phyloP scores from a whole-genome alignment of 805 yeast species.

The Lipomyces sp. region DNA sequence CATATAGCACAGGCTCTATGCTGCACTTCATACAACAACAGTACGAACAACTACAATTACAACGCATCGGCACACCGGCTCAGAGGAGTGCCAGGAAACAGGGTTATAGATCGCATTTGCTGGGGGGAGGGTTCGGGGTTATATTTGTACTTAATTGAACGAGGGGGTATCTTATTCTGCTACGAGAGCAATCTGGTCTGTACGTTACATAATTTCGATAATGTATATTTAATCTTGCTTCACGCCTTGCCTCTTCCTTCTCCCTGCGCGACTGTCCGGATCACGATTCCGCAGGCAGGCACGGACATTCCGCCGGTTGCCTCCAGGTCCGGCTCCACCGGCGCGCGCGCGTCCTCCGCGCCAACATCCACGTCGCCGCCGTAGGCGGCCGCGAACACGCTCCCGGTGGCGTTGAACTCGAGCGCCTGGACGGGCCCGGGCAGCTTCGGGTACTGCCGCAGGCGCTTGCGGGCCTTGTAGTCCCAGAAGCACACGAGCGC shows the following conservation, averaged over 20 bases:
- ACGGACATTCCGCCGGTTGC: no score
- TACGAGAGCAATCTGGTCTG: no score
- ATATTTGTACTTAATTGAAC: no score
- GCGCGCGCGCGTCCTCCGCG: slow-evolving; percentile 3
- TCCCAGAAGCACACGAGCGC: slow-evolving; percentile 53
- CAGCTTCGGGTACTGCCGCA: slow-evolving; percentile 42
- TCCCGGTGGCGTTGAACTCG: slow-evolving; percentile 38
- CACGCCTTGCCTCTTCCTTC: slow-evolving; percentile 36
- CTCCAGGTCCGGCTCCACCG: no score
- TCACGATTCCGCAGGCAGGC: slow-evolving; percentile 13
- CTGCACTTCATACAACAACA: no score
- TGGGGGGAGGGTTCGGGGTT: no score
- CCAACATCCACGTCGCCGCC: slow-evolving; percentile 44
- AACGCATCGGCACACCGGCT: no score
- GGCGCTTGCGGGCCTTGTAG: slow-evolving; percentile 44
- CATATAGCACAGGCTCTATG: no score
- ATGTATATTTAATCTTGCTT: neutral
- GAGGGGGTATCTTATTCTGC: no score
- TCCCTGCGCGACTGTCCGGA: slow-evolving; percentile 24
- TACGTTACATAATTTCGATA: neutral
- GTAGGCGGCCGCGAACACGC: slow-evolving; percentile 45
- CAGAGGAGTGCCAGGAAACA: no score
- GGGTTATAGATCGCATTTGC: no score
- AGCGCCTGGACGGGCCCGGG: slow-evolving; percentile 45
- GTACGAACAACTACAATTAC: no score